These are phyloP conservation scores for Avena eriantha DNA, from an alignment of 176 grass and related monocot species.

Conservation along the genomic window DNA sequence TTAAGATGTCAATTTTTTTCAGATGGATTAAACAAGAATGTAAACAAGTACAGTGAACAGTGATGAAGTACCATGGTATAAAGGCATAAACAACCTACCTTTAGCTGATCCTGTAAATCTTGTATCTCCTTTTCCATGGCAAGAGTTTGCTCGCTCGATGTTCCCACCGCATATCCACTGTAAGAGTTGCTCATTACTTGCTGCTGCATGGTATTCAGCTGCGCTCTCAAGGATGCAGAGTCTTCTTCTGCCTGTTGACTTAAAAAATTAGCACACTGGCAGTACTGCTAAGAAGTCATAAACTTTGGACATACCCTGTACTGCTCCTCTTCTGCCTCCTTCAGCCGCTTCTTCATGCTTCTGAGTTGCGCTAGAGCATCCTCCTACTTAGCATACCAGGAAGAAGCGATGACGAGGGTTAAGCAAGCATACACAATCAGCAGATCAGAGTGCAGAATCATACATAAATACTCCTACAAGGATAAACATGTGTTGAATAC, in stretches of 20 bases:
- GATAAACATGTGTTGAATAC: conserved; percentile 47
- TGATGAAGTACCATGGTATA: background rate
- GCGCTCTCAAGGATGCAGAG: conserved; percentile 87
- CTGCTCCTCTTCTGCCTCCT: conserved; percentile 98
- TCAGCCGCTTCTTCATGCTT: conserved; percentile 84
- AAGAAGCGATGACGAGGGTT: background rate
- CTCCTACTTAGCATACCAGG: conserved; percentile 64
- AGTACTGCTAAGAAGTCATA: background rate
- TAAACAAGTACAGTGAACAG: background rate
- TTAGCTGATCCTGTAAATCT: conserved; percentile 74
- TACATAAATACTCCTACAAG: conserved; percentile 22
- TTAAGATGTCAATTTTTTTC: conserved; percentile 23
- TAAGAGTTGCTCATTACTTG: conserved; percentile 75
- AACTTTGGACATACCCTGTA: conserved; percentile 71
- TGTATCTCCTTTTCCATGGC: conserved; percentile 87
- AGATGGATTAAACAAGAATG: conserved; percentile 24
- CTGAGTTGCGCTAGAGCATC: conserved; percentile 90
- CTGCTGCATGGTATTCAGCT: conserved; percentile 83
- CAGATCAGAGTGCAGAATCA: conserved; percentile 24
- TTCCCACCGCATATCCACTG: conserved; percentile 58
- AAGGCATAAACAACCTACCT: conserved; percentile 49
- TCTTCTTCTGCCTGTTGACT: conserved; percentile 84
- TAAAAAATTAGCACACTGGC: conserved; percentile 41
- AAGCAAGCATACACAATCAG: conserved; percentile 20
- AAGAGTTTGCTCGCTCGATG: conserved; percentile 62